A percentile compares a stretch with the other conserved stretches of the same genome.
Conservation (phyloP, 73 alveolate genomes). For the Tetrahymena elliotti region DNA sequence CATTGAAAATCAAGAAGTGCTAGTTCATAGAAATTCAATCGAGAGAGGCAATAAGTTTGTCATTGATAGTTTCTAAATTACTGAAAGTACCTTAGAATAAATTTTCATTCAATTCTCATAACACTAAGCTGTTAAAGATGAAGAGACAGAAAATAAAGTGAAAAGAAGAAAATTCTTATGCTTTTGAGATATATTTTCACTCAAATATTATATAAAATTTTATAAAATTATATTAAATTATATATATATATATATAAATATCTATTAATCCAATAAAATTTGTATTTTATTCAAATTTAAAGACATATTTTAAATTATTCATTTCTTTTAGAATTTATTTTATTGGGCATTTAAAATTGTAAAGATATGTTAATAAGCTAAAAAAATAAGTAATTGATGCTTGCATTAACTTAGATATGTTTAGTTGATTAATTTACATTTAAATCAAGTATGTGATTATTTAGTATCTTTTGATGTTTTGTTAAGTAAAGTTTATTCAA, state of each 20-base stretch:
- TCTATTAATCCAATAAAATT: too few species aligned
- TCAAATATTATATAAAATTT: too few species aligned
- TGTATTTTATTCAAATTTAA: too few species aligned
- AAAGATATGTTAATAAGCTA: too few species aligned
- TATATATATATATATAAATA: too few species aligned
- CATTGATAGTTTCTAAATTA: background rate
- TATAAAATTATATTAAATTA: too few species aligned
- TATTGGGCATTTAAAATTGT: too few species aligned
- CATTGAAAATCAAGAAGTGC: background rate
- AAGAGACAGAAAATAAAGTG: background rate
- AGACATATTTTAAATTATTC: too few species aligned
- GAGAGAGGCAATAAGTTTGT: background rate
- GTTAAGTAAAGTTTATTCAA: background rate
- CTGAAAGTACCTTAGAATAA: background rate
- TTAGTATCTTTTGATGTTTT: background rate
- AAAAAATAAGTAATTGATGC: too few species aligned
- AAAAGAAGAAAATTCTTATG: background rate
- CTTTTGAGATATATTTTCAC: too few species aligned
- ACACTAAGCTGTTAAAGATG: background rate
- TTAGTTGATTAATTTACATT: background rate
- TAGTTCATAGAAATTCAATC: background rate
- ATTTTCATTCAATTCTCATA: background rate
- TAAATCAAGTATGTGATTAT: background rate
- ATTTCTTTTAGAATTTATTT: too few species aligned
- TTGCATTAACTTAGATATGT: background rate